Percentiles rank a stretch among this genome's conserved stretches.
Evolutionary conservation across 176 grass and related monocot species (phyloP).

Genomic region (Pontederia paniculata): DNA sequence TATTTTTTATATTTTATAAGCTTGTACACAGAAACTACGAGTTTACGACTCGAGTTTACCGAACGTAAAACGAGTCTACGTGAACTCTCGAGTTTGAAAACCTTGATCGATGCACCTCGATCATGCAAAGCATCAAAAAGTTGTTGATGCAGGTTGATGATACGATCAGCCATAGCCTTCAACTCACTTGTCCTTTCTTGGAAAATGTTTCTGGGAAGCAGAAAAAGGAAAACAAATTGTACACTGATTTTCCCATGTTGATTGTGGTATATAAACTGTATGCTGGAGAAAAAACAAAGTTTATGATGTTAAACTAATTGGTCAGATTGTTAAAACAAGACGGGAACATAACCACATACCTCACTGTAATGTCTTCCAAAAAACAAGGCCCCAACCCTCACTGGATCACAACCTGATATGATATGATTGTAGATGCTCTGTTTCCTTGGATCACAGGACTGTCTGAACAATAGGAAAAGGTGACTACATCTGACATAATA

Average conservation of each 20-base stretch:
- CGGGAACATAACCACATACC: slow-evolving; percentile 25
- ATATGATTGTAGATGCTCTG: slow-evolving; percentile 71
- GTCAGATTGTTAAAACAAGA: background rate
- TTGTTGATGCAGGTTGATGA: slow-evolving; percentile 83
- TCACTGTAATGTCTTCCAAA: slow-evolving; percentile 89
- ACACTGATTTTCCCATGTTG: slow-evolving; percentile 17
- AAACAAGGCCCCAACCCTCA: slow-evolving; percentile 90
- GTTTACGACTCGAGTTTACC: too few relatives aligned
- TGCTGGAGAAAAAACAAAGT: slow-evolving; percentile 31
- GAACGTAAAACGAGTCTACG: too few relatives aligned
- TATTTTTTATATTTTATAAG: too few relatives aligned
- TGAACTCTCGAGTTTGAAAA: too few relatives aligned
- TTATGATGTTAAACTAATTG: background rate
- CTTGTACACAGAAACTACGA: too few relatives aligned
- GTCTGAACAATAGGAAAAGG: slow-evolving; percentile 2
- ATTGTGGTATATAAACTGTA: slow-evolving; percentile 24
- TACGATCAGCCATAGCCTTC: slow-evolving; percentile 96
- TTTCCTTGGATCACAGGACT: slow-evolving; percentile 91
- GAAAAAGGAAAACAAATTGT: background rate
- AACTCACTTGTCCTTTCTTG: slow-evolving; percentile 87
- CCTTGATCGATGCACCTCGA: slow-evolving; percentile 35
- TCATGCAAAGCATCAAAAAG: slow-evolving; percentile 66
- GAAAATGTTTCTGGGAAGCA: slow-evolving; percentile 53
- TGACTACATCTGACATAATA: too few relatives aligned
- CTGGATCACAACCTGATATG: slow-evolving; percentile 83